Evolutionary conservation across 208 protist genomes (phyloP), one percentile per base, ranked within the genome.

Genomic region (Leishmania martiniquensis): DNA sequence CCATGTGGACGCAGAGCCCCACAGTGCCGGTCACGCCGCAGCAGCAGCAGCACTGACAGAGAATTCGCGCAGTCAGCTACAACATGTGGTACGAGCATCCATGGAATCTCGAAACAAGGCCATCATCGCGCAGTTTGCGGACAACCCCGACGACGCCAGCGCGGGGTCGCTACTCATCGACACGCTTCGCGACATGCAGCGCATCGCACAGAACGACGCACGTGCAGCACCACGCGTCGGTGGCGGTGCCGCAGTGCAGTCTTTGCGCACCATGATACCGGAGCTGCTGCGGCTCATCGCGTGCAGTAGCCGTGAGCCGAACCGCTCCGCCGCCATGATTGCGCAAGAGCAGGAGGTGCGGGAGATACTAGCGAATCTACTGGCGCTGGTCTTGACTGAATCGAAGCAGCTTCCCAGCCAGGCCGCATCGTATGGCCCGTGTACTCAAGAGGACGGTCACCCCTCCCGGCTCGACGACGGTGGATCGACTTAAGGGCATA

Each of bases 41-140:
- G 71, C 44, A 59, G 4, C 78, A 1, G 34, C 49, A 4, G 59
- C 85, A 4, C n/a, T n/a, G n/a, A n/a, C n/a, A n/a, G n/a, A n/a
- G n/a, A 74, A 85, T 29, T 73, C 57, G 45, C 78, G 80, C 42
- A 91, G 87, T 72, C 78, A 88, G 54, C 70, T 86, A 42, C 82
- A 85, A n/a, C 68, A 81, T 49, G 79, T 91, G 13, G 88, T 81
- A 37, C 88, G 87, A 25, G 81, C 80, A 1, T 89, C 87, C 22
- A 88, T 95, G 83, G 54, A 88, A 29, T 45, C 80, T 0, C 88
- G 88, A 45, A 91, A 88, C 76, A 70, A 60, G 17, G 82, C 80
- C 0, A 79, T 91, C 22, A 65, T 95, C 44, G 52, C 52, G 69
- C 83, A 86, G 68, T 95, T 89, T 78, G 45, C 81, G 7, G 66